phyloP scores from a whole-genome alignment of 768 basidiomycete genomes.

The Boletus insuetus region DNA sequence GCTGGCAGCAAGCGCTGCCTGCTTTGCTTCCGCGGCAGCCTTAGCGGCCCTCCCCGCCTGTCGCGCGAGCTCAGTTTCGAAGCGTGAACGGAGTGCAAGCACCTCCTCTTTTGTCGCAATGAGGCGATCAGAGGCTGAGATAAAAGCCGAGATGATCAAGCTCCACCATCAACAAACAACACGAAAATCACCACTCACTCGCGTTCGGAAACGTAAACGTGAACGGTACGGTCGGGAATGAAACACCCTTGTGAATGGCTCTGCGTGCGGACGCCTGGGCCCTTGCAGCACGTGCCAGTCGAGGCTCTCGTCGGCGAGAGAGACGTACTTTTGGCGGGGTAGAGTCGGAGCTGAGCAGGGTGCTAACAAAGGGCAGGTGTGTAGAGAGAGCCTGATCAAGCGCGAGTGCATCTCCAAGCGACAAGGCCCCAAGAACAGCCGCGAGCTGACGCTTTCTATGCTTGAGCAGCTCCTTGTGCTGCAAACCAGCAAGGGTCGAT shows the following conservation, averaged over 20 bases:
- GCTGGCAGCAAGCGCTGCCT: slow-evolving; percentile 41
- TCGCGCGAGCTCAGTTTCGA: slow-evolving; percentile 70
- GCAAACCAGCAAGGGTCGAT: slow-evolving; percentile 65
- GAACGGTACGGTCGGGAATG: slow-evolving; percentile 55
- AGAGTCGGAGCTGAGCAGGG: slow-evolving; percentile 35
- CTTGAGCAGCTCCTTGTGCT: slow-evolving; percentile 73
- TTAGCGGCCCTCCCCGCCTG: slow-evolving; percentile 59
- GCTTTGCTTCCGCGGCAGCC: slow-evolving; percentile 49
- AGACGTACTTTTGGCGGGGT: slow-evolving; percentile 43
- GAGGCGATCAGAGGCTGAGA: slow-evolving; percentile 69
- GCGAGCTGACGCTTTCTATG: slow-evolving; percentile 68
- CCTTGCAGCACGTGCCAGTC: slow-evolving; percentile 46
- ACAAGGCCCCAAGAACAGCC: slow-evolving; percentile 63
- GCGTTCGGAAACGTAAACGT: slow-evolving; percentile 59
- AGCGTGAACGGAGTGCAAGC: slow-evolving; percentile 57
- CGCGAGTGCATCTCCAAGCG: slow-evolving; percentile 67
- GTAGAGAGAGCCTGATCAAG: slow-evolving; percentile 75
- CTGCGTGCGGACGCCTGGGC: slow-evolving; percentile 12
- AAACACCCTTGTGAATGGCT: slow-evolving; percentile 26
- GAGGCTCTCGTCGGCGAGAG: slow-evolving; percentile 52
- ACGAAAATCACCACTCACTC: slow-evolving; percentile 56
- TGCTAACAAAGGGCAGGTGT: slow-evolving; percentile 28
- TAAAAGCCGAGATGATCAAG: slow-evolving; percentile 27
- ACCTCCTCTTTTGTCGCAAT: slow-evolving; percentile 69
- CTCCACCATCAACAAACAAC: slow-evolving; percentile 20